Conservation (phyloP, 768 basidiomycete species). For the Gautieria morchelliformis region DNA sequence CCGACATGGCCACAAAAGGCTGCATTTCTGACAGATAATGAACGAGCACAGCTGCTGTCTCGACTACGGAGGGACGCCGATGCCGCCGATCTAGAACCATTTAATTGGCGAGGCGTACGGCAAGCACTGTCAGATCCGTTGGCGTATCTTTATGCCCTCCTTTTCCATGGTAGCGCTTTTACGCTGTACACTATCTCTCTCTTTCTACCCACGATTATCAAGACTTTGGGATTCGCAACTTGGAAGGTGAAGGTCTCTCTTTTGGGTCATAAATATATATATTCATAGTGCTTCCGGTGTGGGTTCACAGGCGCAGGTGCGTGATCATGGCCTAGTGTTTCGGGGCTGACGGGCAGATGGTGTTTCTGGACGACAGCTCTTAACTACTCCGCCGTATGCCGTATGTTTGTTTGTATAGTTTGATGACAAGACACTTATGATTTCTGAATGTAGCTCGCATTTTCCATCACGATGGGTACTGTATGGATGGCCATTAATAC, state of each 20-base stretch:
- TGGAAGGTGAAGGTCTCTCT: conserved; percentile 38
- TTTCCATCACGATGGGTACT: conserved; percentile 15
- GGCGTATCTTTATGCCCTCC: conserved; percentile 49
- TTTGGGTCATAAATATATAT: background rate
- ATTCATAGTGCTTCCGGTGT: background rate
- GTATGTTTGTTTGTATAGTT: conserved; percentile 13
- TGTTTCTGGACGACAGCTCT: conserved; percentile 6
- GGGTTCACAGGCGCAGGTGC: background rate
- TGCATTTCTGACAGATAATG: conserved; percentile 43
- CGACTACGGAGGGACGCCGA: conserved; percentile 46
- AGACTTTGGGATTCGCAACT: conserved; percentile 43
- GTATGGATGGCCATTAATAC: conserved; percentile 42
- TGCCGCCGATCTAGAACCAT: conserved; percentile 40
- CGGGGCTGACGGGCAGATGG: too few relatives aligned
- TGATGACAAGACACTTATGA: background rate
- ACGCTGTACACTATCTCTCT: background rate
- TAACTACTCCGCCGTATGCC: conserved; percentile 52
- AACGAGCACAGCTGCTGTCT: conserved; percentile 39
- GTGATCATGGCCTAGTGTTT: background rate
- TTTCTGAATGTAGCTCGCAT: background rate
- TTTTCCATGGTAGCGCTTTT: conserved; percentile 50
- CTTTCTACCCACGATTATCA: conserved; percentile 48
- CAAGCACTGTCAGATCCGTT: conserved; percentile 50
- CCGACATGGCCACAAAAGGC: conserved; percentile 53
- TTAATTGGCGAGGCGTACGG: conserved; percentile 47